Percentiles rank a stretch among this genome's conserved stretches.
Evolutionary conservation across 2,329 filamentous ascomycete species (phyloP).

Genomic region (Drechslerella dactyloides): DNA sequence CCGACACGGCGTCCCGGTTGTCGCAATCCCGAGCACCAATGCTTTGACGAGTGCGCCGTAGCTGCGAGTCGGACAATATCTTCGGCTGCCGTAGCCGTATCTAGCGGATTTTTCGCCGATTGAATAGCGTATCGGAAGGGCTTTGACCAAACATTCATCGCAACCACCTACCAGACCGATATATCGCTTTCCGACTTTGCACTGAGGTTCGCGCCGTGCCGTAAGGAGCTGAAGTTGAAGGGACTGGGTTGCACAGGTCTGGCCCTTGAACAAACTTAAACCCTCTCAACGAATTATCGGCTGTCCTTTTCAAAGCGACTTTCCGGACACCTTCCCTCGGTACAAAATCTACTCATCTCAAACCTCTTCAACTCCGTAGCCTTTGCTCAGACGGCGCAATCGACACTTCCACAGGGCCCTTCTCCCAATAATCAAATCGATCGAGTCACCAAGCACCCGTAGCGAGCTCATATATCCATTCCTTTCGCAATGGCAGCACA

Average conservation of each 20-base stretch:
- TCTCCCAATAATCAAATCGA: background rate
- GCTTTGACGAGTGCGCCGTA: constrained; percentile 17
- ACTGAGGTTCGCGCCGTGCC: background rate
- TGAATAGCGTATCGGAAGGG: too few species aligned
- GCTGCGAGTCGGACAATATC: constrained; percentile 6
- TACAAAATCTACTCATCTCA: too few species aligned
- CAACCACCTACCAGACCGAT: too few species aligned
- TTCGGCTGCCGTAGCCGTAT: too few species aligned
- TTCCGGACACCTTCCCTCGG: background rate
- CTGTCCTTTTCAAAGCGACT: constrained; percentile 47
- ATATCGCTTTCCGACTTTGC: too few species aligned
- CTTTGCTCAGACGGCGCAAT: too few species aligned
- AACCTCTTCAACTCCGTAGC: too few species aligned
- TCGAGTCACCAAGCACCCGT: background rate
- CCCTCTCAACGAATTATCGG: constrained; percentile 50
- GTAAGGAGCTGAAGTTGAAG: background rate
- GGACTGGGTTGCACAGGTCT: constrained; percentile 24
- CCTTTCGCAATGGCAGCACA: constrained; percentile 28
- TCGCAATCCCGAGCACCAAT: constrained; percentile 33
- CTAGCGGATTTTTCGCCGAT: too few species aligned
- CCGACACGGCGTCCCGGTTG: constrained; percentile 36
- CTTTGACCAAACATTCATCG: too few species aligned
- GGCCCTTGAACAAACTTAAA: constrained; percentile 13
- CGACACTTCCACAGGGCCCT: background rate
- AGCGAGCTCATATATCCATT: background rate